phyloP scores from a whole-genome alignment of 1,284 basidiomycete species.

The Rhizoctonia solani region DNA sequence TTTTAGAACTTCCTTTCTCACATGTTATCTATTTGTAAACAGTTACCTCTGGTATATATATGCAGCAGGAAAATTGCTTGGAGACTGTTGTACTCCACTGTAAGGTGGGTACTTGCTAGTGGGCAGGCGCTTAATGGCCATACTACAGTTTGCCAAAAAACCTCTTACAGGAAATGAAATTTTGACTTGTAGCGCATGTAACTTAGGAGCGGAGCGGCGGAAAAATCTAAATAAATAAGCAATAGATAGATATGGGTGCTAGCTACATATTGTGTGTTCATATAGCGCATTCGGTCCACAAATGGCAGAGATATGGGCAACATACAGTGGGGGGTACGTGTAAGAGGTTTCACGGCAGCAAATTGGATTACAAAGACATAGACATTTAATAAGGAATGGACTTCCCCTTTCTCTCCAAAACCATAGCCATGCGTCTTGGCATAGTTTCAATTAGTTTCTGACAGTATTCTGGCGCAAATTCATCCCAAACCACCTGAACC shows the following conservation, averaged over 20 bases:
- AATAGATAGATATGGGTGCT: not conserved
- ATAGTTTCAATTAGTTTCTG: conserved; percentile 21
- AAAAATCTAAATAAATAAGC: not conserved
- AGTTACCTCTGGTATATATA: too few species aligned
- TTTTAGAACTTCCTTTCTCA: too few species aligned
- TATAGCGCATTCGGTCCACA: not conserved
- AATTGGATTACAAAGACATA: not conserved
- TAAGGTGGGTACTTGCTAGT: too few species aligned
- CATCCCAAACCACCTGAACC: conserved; percentile 19
- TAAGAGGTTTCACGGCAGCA: not conserved
- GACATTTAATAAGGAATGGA: not conserved
- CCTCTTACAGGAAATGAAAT: not conserved
- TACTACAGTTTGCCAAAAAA: not conserved
- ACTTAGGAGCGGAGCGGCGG: not conserved
- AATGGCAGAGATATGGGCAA: not conserved
- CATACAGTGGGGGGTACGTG: not conserved
- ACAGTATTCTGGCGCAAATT: conserved; percentile 4
- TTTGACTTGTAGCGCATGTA: not conserved
- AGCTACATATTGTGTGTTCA: not conserved
- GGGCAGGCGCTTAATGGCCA: too few species aligned
- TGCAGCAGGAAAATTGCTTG: too few species aligned
- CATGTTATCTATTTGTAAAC: too few species aligned
- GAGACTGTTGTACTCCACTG: too few species aligned
- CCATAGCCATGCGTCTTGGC: conserved; percentile 3
- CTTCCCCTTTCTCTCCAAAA: conserved; percentile 6